Percentiles rank a stretch among this genome's conserved stretches.
Evolutionary conservation across 2,329 filamentous ascomycete species (phyloP).

Genomic region (Lizonia empirigonia): DNA sequence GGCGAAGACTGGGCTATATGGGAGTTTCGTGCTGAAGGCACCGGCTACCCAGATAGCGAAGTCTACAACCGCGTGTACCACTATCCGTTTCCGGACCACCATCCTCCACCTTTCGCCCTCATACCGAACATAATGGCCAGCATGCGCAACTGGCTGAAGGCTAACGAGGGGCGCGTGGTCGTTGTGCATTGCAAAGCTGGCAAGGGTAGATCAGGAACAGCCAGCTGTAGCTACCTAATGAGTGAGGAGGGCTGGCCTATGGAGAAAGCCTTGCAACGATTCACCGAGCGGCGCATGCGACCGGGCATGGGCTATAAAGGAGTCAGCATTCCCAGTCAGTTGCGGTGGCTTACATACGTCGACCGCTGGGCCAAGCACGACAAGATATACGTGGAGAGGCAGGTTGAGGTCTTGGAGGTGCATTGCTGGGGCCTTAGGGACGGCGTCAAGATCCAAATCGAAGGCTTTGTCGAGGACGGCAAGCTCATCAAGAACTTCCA

Average conservation of each 20-base stretch:
- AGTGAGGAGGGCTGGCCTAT: constrained; percentile 77
- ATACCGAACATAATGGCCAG: constrained; percentile 88
- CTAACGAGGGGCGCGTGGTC: constrained; percentile 66
- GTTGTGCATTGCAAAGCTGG: constrained; percentile 98
- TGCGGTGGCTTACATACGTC: constrained; percentile 86
- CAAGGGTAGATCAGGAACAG: constrained; percentile 89
- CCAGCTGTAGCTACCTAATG: constrained; percentile 87
- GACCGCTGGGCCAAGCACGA: constrained; percentile 79
- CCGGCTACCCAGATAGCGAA: constrained; percentile 88
- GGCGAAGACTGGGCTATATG: constrained; percentile 85
- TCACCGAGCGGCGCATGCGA: constrained; percentile 86
- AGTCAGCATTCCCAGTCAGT: constrained; percentile 90
- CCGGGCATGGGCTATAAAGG: constrained; percentile 80
- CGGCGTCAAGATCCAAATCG: constrained; percentile 84
- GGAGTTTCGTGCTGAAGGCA: constrained; percentile 97
- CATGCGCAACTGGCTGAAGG: constrained; percentile 84
- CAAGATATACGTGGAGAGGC: constrained; percentile 81
- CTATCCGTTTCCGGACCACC: constrained; percentile 96
- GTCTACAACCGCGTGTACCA: constrained; percentile 86
- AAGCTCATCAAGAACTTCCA: constrained; percentile 85
- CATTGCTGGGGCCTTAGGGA: constrained; percentile 88
- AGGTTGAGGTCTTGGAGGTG: constrained; percentile 84
- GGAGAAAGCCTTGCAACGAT: constrained; percentile 67
- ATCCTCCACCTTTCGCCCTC: constrained; percentile 89
- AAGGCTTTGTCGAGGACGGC: constrained; percentile 87